A percentile compares a stretch with the other conserved stretches of the same genome.
Conservation (phyloP, 2,329 filamentous ascomycete genomes). For the Camptophora hylomeconis region DNA sequence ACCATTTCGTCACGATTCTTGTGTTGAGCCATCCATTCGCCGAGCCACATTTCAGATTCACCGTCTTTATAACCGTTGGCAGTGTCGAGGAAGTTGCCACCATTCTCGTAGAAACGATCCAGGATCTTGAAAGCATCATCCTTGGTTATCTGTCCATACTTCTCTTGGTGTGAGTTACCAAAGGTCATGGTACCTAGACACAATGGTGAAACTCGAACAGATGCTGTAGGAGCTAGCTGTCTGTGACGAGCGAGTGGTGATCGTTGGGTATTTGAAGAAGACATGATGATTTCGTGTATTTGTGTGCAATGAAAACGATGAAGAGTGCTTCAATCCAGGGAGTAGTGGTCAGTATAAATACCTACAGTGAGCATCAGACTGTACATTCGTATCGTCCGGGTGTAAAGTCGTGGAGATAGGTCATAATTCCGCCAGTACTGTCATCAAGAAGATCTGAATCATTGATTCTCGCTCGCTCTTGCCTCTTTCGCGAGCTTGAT, state of each 20-base stretch:
- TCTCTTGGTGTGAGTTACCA: constrained; percentile 22
- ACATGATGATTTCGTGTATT: too few species aligned
- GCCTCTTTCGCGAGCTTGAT: too few species aligned
- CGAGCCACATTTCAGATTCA: constrained; percentile 36
- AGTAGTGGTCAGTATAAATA: too few species aligned
- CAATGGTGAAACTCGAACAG: constrained; percentile 40
- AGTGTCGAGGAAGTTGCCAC: constrained; percentile 42
- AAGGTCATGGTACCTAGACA: constrained; percentile 44
- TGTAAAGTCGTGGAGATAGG: too few species aligned
- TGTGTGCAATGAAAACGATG: too few species aligned
- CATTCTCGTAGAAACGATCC: constrained; percentile 34
- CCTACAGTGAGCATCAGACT: too few species aligned
- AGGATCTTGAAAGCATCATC: constrained; percentile 33
- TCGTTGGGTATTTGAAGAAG: too few species aligned
- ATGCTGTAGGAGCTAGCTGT: constrained; percentile 37
- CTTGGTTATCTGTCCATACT: constrained; percentile 29
- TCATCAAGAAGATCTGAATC: too few species aligned
- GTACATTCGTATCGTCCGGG: too few species aligned
- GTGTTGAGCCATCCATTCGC: constrained; percentile 37
- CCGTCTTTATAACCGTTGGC: constrained; percentile 31
- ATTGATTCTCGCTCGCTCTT: too few species aligned
- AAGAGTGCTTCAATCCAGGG: too few species aligned
- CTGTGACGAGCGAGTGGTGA: constrained; percentile 39
- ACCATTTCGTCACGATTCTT: constrained; percentile 38
- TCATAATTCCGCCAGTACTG: too few species aligned